Conservation (phyloP, 306 rosid species). For the Fragaria nilgerrensis region DNA sequence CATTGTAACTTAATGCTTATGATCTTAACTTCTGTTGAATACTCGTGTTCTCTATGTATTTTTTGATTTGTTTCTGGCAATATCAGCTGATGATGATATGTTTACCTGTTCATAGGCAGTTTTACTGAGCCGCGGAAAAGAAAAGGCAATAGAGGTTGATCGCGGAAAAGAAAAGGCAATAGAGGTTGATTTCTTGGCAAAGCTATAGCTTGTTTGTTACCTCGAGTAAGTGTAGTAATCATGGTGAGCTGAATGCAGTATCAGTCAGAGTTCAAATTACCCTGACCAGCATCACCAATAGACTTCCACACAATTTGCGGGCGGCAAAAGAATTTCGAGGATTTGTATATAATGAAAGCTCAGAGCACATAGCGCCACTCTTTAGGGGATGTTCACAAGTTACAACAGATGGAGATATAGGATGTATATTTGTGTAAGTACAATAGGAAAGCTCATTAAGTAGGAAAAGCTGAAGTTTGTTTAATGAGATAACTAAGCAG, state of each 20-base stretch:
- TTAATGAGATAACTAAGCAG: not conserved
- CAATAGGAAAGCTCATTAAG: not conserved
- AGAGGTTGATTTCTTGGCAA: not conserved
- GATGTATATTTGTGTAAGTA: not conserved
- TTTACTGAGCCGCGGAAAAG: constrained; percentile 24
- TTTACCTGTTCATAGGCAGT: constrained; percentile 28
- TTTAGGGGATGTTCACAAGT: not conserved
- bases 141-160: constrained; percentile 4
- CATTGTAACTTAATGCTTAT: not conserved
- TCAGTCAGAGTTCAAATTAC: not conserved
- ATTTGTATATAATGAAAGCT: not conserved
- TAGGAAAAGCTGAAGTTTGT: not conserved
- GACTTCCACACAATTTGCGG: not conserved
- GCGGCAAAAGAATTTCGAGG: not conserved
- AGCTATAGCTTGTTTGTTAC: not conserved
- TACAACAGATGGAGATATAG: not conserved
- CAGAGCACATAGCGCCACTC: not conserved
- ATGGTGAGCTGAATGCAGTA: not conserved
- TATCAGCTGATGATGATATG: constrained; percentile 1
- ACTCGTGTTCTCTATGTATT: not conserved
- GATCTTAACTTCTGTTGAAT: not conserved
- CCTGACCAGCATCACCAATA: not conserved
- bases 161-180: constrained; percentile 19
- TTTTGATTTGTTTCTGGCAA: not conserved
- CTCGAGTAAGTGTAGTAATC: not conserved